A percentile compares a stretch with the other conserved stretches of the same genome.
These are phyloP conservation scores for Phialocephala sp. DNA, from an alignment of 2,329 filamentous ascomycete genomes.

Conservation along the genomic window DNA sequence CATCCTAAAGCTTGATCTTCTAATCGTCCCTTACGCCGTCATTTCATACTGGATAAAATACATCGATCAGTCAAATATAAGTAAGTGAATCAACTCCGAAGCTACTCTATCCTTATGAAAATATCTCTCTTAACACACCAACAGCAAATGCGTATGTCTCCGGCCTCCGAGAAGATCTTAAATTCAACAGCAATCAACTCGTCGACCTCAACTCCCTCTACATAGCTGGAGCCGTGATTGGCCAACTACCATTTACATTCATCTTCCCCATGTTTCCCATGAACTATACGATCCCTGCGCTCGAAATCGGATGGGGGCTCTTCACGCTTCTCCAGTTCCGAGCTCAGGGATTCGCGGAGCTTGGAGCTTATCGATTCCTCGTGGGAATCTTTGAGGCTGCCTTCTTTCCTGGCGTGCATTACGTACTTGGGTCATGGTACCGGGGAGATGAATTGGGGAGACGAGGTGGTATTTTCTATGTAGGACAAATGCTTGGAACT, in stretches of 20 bases:
- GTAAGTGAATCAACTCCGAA: slow-evolving; percentile 16
- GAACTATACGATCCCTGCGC: slow-evolving; percentile 37
- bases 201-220: slow-evolving; percentile 39
- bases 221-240: slow-evolving; percentile 35
- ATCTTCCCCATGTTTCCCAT: slow-evolving; percentile 39
- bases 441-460: slow-evolving; percentile 41
- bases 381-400: slow-evolving; percentile 58
- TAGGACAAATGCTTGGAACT: slow-evolving; percentile 37
- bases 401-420: slow-evolving; percentile 46
- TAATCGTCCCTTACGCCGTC: slow-evolving; percentile 62
- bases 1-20: slow-evolving; percentile 59
- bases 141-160: slow-evolving; percentile 43
- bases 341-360: slow-evolving; percentile 53
- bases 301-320: slow-evolving; percentile 38
- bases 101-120: background rate
- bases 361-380: slow-evolving; percentile 59
- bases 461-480: slow-evolving; percentile 36
- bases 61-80: slow-evolving; percentile 37
- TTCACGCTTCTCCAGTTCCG: slow-evolving; percentile 40
- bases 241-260: slow-evolving; percentile 38
- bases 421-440: slow-evolving; percentile 44
- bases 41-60: slow-evolving; percentile 56
- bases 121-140: slow-evolving; percentile 14
- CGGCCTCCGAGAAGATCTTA: slow-evolving; percentile 48
- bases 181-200: slow-evolving; percentile 58